Base-by-base conservation (phyloP, 2,329 filamentous ascomycete species). In the Stagonosporopsis vannaccii region DNA sequence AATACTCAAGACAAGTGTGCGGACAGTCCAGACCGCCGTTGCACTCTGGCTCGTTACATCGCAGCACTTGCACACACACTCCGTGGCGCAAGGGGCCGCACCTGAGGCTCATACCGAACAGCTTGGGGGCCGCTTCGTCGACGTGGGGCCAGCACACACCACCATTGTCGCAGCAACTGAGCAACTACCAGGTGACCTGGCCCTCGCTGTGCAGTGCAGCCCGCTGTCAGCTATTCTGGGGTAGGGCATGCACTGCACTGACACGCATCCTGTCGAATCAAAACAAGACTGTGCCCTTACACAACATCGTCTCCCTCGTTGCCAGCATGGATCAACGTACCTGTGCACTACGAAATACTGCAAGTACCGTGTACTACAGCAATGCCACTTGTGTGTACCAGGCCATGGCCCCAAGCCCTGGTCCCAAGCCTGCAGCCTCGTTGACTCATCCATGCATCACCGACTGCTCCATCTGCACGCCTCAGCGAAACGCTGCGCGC, bases 201-300 rank as follows among this genome's bases (percentile, higher is more conserved):
- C 36, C 42, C 51, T 33, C 54, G 45, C 48, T 45, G 43, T 37
- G 32, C 25, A 35, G 43, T 37, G 32, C 25, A 35, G 28, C 30
- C 48, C 43, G 46, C 52, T 56, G 53, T 56, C 53, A 47, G 28
- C 40, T 37, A 42, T 52, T 59, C 57, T 53, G 51, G 56, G 60
- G 58, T 61, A 59, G 37, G 33, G 15, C 51, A 26, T 41, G 53
- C 53, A 51, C 48, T 52, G 59, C 54, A 58, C 60, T 60, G 54
- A 59, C 60, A 53, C 62, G 57, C 64, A 60, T 54, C 28, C 51
- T 41, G 55, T 54, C 51, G 49, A 40, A 25, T 22, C 22, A 42
- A 46, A 33, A 25, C 19, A n/a, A 9, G n/a, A 36, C 30, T 47
- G 37, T 47, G 36, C 40, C 28, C 28, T 43, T 44, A 40, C 51